A percentile compares a stretch with the other conserved stretches of the same genome.
phyloP scores from a whole-genome alignment of 2,329 filamentous ascomycete genomes.

The Lachnellula willkommii region DNA sequence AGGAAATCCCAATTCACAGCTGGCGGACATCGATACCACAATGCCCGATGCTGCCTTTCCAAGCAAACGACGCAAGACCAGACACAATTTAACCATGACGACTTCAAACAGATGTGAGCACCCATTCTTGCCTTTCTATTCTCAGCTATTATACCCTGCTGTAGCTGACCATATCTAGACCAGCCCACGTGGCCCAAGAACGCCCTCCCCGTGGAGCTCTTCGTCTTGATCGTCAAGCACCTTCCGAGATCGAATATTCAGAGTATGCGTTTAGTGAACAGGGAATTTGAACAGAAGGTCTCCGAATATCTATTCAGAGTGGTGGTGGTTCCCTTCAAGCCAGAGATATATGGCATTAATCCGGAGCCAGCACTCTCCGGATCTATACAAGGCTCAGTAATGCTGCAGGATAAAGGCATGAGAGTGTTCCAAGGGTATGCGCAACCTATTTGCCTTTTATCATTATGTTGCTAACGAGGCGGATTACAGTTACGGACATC shows the following conservation, averaged over 20 bases:
- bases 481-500: constrained; percentile 43
- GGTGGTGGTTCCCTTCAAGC: constrained; percentile 60
- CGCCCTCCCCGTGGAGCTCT: constrained; percentile 56
- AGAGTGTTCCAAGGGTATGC: constrained; percentile 49
- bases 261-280: constrained; percentile 55
- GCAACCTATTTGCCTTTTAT: neutral
- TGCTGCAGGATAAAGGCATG: constrained; percentile 44
- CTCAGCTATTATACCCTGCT: neutral
- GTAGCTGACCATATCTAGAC: neutral
- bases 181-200: constrained; percentile 34
- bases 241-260: constrained; percentile 55
- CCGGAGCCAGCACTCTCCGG: constrained; percentile 25
- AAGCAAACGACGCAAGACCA: constrained; percentile 22
- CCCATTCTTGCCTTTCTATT: neutral
- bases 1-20: neutral
- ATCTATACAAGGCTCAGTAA: constrained; percentile 21
- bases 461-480: constrained; percentile 1
- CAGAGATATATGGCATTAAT: constrained; percentile 55
- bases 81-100: neutral
- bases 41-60: constrained; percentile 7
- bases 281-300: constrained; percentile 53
- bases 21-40: neutral
- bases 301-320: constrained; percentile 55
- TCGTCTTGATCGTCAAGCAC: constrained; percentile 49
- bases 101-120: neutral